Percentiles rank a stretch among this genome's conserved stretches.
These are phyloP conservation scores for Alternaria novae-zelandiae DNA, from an alignment of 2,329 filamentous ascomycete genomes.

Conservation along the genomic window DNA sequence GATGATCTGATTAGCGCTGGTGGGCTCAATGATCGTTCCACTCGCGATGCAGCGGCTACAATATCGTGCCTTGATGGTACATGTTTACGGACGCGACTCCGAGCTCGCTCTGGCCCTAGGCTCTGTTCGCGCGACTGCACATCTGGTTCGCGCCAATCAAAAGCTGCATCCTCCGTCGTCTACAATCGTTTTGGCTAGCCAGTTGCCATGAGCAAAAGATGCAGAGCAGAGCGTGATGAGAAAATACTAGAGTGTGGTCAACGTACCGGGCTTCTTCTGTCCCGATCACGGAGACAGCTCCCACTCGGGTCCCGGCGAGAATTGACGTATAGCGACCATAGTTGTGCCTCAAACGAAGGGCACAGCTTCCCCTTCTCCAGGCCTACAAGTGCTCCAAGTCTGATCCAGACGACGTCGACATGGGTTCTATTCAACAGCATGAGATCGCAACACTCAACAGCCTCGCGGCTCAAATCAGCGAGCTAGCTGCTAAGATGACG, in stretches of 20 bases:
- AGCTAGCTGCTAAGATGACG: conserved; percentile 53
- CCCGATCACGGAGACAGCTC: background rate
- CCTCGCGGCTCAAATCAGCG: conserved; percentile 55
- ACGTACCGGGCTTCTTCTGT: background rate
- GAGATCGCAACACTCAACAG: conserved; percentile 48
- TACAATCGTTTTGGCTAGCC: background rate
- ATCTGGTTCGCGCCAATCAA: background rate
- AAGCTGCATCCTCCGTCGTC: background rate
- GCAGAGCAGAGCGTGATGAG: background rate
- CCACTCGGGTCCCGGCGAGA: background rate
- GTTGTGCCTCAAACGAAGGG: background rate
- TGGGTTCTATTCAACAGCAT: conserved; percentile 25
- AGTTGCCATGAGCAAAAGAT: background rate
- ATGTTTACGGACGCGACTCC: background rate
- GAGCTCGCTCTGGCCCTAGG: background rate
- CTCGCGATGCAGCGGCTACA: background rate
- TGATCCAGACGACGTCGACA: conserved; percentile 1
- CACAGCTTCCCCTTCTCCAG: background rate
- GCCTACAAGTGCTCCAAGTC: background rate
- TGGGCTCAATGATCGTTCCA: background rate
- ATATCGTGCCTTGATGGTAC: background rate
- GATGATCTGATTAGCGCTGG: conserved; percentile 23
- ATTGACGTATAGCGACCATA: background rate
- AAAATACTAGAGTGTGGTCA: background rate
- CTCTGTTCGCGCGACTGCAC: background rate